Percentiles rank a stretch among this genome's conserved stretches.
Conservation (phyloP, 441 rosid species). For the Mallotus japonicus region DNA sequence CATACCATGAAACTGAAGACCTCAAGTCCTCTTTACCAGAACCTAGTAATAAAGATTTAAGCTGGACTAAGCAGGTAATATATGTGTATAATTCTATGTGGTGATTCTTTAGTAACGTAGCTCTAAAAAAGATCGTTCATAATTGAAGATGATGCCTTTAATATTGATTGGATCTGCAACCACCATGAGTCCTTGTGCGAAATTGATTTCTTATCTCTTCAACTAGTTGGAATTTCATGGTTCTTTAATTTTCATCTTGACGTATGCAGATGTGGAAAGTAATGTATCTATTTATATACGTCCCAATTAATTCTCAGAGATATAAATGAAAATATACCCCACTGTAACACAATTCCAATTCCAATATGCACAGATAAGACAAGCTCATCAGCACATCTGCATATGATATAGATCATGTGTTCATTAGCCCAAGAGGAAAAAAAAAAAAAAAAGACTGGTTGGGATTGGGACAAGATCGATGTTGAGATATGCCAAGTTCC, state of each 20-base stretch:
- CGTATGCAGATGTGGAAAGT: background rate
- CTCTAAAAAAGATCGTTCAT: too few relatives aligned
- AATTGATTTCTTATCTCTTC: background rate
- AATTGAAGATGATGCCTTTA: background rate
- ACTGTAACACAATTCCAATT: background rate
- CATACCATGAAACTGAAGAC: conserved; percentile 23
- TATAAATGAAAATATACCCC: background rate
- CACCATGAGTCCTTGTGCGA: background rate
- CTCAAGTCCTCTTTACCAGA: conserved; percentile 31
- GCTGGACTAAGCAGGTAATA: conserved; percentile 34
- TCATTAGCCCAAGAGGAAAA: background rate
- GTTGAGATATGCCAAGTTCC: background rate
- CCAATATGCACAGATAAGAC: background rate
- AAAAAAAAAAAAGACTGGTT: background rate
- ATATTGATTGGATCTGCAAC: conserved; percentile 9
- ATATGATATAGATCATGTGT: background rate
- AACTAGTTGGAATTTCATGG: background rate
- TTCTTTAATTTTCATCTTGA: background rate
- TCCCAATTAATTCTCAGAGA: background rate
- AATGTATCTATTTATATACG: background rate
- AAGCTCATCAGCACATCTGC: background rate
- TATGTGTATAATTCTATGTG: background rate
- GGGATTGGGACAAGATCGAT: background rate
- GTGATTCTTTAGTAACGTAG: background rate
- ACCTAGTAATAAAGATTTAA: conserved; percentile 13